A percentile compares a stretch with the other conserved stretches of the same genome.
Conservation (phyloP, 2,329 filamentous ascomycete species). For the Pseudocercospora eumusae region DNA sequence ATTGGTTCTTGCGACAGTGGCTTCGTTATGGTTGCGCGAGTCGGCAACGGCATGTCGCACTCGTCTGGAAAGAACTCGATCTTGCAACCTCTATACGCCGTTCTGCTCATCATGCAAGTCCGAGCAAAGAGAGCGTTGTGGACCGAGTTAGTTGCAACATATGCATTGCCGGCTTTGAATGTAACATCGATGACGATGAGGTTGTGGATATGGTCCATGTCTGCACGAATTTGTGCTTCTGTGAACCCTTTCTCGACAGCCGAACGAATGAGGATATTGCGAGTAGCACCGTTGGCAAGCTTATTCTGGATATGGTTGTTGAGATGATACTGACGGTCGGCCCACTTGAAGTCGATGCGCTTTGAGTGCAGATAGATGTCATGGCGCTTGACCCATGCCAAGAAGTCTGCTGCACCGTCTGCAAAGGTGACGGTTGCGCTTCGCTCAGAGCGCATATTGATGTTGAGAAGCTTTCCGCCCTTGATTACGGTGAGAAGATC, state of each 20-base stretch:
- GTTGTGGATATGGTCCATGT: slow-evolving; percentile 81
- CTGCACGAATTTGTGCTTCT: slow-evolving; percentile 65
- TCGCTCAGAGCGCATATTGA: slow-evolving; percentile 65
- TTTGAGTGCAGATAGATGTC: slow-evolving; percentile 70
- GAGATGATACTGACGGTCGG: slow-evolving; percentile 68
- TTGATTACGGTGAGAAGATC: slow-evolving; percentile 67
- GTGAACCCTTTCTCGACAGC: slow-evolving; percentile 57
- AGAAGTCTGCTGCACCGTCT: slow-evolving; percentile 63
- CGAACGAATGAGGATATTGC: slow-evolving; percentile 70
- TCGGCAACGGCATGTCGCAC: slow-evolving; percentile 62
- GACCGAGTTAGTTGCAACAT: slow-evolving; percentile 75
- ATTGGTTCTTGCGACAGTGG: slow-evolving; percentile 34
- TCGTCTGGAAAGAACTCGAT: slow-evolving; percentile 74
- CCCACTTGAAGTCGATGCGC: slow-evolving; percentile 69
- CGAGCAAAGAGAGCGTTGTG: slow-evolving; percentile 73
- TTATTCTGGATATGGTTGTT: slow-evolving; percentile 64
- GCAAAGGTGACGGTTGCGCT: slow-evolving; percentile 70
- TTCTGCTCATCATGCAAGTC: slow-evolving; percentile 71
- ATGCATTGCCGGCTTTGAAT: slow-evolving; percentile 61
- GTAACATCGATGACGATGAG: slow-evolving; percentile 67
- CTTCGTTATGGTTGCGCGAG: slow-evolving; percentile 34
- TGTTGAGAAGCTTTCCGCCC: slow-evolving; percentile 69
- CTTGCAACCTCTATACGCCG: slow-evolving; percentile 67
- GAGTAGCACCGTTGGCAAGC: slow-evolving; percentile 65
- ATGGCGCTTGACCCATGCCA: slow-evolving; percentile 63